Base-by-base conservation (phyloP, 2,329 filamentous ascomycete species). In the Pyricularia sp. region DNA sequence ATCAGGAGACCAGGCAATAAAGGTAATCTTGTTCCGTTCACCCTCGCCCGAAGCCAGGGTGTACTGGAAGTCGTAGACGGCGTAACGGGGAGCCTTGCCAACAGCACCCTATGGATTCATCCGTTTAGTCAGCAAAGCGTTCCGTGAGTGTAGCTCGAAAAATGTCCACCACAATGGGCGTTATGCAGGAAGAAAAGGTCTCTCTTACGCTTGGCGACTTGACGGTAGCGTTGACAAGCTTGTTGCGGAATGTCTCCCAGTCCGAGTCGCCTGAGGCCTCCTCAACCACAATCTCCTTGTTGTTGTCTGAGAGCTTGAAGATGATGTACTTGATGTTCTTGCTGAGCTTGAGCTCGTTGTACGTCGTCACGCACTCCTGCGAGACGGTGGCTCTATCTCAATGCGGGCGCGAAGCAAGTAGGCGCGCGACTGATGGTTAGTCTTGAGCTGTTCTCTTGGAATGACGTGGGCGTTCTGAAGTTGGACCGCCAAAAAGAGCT, bases 311-410 rank as follows among this genome's bases (percentile, higher is more conserved):
- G 78, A 95, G 88, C 86, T 93, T 93, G 89, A 87, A 94, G 85
- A 95, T 88, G 83, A 95, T 90, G 86, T 87, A 96, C 83, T 93
- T 94, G 84, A 88, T 85, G 84, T 88, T 88, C 82, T 93, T 93
- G 81, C 82, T 85, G 75, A 93, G 88, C 88, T 94, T 94, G 73
- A 94, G 86, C 74, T 94, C 90, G 81, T 94, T 93, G 86, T 90
- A 94, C 70, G 83, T 80, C 73, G 79, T 79, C 78, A 88, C 87
- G 86, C 91, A 93, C 70, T 94, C 90, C 78, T 87, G 85, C 73
- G 86, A 82, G 76, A 93, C 88, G 78, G 85, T 85, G 75, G 91
- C 90, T 86, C 91, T 93, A 68, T 14, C n/a, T 25, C 12, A 10
- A 26, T 31, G 33, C 65, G 23, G 10, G 11, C 25, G 65, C 65